Evolutionary conservation across 164 flowering plant species (phyloP).

Genomic region (Vitis vinifera): DNA sequence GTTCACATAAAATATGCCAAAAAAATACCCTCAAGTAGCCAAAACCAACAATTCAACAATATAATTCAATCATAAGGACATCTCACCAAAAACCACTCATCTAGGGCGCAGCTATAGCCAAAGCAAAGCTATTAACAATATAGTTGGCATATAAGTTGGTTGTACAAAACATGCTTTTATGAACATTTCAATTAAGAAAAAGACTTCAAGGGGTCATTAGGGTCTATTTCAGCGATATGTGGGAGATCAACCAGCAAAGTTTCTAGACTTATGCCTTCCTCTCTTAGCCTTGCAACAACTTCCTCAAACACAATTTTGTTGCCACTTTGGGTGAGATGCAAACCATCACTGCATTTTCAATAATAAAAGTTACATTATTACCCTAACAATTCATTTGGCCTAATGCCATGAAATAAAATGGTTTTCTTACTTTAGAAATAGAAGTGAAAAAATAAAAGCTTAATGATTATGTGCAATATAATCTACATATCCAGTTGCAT

Average conservation of each 20-base stretch:
- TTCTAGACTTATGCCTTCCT: slow-evolving; percentile 45
- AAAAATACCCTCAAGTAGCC: too few species aligned
- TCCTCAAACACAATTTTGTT: slow-evolving; percentile 66
- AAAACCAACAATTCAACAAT: too few species aligned
- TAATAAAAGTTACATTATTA: background rate
- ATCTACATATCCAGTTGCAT: background rate
- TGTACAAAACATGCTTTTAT: too few species aligned
- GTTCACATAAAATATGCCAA: too few species aligned
- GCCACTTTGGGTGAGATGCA: slow-evolving; percentile 63
- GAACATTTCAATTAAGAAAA: slow-evolving; percentile 16
- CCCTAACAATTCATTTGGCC: too few species aligned
- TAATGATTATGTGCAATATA: background rate
- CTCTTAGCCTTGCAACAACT: slow-evolving; percentile 46
- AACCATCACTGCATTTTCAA: slow-evolving; percentile 62
- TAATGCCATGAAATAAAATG: too few species aligned
- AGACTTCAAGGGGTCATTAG: slow-evolving; percentile 62
- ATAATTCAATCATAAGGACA: too few species aligned
- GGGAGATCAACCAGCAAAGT: slow-evolving; percentile 64
- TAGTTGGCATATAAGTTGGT: too few species aligned
- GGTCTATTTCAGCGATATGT: slow-evolving; percentile 51
- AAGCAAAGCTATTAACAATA: too few species aligned
- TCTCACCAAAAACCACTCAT: too few species aligned
- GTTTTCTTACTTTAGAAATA: background rate
- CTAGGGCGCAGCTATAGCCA: too few species aligned
- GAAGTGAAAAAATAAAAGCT: background rate